Conservation (phyloP, 257 asterid genomes). For the Voacanga thouarsii region DNA sequence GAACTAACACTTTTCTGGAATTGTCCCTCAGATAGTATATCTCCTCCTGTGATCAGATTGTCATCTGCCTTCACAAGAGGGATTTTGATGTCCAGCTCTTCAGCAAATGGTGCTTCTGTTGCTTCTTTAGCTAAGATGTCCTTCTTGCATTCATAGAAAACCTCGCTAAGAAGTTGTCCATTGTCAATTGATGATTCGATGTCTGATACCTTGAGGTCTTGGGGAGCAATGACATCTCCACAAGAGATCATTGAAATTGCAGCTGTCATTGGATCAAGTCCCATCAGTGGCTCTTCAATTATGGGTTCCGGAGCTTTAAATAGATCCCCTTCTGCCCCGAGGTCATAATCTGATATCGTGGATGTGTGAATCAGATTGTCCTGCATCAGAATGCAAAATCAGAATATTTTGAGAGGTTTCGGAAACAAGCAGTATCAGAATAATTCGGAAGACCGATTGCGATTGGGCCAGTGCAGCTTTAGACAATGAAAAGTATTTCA, state of each 20-base stretch:
- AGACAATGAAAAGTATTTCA: neutral
- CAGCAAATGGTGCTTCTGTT: constrained; percentile 55
- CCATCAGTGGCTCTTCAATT: constrained; percentile 54
- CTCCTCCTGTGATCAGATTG: constrained; percentile 33
- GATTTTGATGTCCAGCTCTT: constrained; percentile 46
- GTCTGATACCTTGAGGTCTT: constrained; percentile 58
- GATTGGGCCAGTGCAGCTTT: neutral
- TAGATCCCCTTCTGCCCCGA: constrained; percentile 85
- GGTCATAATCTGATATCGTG: constrained; percentile 59
- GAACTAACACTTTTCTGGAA: constrained; percentile 71
- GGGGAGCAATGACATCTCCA: constrained; percentile 58
- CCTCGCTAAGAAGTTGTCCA: constrained; percentile 73
- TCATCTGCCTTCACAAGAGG: constrained; percentile 35
- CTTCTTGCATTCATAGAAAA: constrained; percentile 82
- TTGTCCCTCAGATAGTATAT: constrained; percentile 31
- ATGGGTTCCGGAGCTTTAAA: constrained; percentile 78
- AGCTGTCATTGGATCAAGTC: constrained; percentile 74
- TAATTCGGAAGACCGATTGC: neutral
- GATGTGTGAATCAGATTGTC: constrained; percentile 40
- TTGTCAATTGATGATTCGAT: constrained; percentile 65
- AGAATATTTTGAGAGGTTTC: neutral
- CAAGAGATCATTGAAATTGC: constrained; percentile 87
- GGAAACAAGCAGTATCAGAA: constrained; percentile 6
- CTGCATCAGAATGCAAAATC: constrained; percentile 28
- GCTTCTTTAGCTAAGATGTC: constrained; percentile 86